These are phyloP conservation scores for Trichosporon ovoides DNA, from an alignment of 1,284 basidiomycete species.

Conservation along the genomic window DNA sequence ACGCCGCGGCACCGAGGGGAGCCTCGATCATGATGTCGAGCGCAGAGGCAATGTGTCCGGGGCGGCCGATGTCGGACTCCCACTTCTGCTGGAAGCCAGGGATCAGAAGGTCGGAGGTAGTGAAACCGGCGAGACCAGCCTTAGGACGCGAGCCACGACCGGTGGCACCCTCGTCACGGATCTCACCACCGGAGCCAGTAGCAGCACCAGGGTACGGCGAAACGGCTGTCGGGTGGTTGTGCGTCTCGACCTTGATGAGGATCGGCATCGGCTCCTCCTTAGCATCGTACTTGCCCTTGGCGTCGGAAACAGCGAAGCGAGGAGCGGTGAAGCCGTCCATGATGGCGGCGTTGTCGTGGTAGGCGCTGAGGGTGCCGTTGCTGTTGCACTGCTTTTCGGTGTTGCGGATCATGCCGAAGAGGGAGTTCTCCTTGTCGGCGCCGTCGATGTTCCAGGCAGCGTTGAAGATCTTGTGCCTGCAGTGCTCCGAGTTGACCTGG, in stretches of 20 bases:
- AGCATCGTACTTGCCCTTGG: conserved; percentile 54
- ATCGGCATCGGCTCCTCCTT: conserved; percentile 68
- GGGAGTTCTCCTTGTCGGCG: conserved; percentile 62
- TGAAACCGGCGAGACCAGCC: conserved; percentile 89
- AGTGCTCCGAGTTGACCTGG: conserved; percentile 99
- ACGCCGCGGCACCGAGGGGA: conserved; percentile 88
- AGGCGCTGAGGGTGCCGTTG: conserved; percentile 84
- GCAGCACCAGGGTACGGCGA: conserved; percentile 97
- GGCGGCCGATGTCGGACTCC: conserved; percentile 82
- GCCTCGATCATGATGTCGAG: conserved; percentile 97
- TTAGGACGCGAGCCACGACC: conserved; percentile 94
- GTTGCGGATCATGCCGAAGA: conserved; percentile 98
- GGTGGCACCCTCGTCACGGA: conserved; percentile 94
- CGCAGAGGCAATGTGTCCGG: conserved; percentile 84
- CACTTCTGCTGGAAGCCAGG: conserved; percentile 82
- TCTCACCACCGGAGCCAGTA: conserved; percentile 96
- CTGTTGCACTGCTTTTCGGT: conserved; percentile 71
- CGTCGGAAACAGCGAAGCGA: conserved; percentile 63
- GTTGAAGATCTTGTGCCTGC: conserved; percentile 99
- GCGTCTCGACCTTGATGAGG: conserved; percentile 96
- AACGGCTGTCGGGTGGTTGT: conserved; percentile 98
- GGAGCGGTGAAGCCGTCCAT: conserved; percentile 72
- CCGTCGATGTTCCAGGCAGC: conserved; percentile 90
- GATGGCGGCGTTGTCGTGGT: conserved; percentile 97
- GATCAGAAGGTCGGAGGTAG: conserved; percentile 88